phyloP scores from a whole-genome alignment of 176 grass and related monocot genomes.

The Urochloa ruziziensis region DNA sequence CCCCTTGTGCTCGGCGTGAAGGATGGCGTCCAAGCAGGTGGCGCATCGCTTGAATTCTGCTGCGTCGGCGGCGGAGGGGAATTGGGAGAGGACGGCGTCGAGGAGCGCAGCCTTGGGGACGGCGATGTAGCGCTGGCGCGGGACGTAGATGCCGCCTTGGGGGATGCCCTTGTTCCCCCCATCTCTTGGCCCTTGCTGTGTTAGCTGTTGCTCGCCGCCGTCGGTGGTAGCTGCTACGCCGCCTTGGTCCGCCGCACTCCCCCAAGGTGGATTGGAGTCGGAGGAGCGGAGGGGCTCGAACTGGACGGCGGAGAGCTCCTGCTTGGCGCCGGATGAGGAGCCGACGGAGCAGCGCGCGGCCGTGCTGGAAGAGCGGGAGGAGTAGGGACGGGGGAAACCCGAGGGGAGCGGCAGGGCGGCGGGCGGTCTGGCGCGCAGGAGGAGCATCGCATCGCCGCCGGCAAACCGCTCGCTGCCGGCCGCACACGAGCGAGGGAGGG shows the following conservation, averaged over 20 bases:
- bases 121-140: conserved; percentile 82
- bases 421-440: neutral
- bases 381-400: neutral
- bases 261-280: neutral
- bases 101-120: conserved; percentile 71
- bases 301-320: conserved; percentile 10
- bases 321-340: neutral
- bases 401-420: conserved; percentile 1
- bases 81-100: conserved; percentile 53
- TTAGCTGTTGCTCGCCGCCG: neutral
- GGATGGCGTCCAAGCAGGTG: conserved; percentile 72
- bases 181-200: neutral
- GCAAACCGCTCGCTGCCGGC: too few relatives aligned
- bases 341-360: conserved; percentile 17
- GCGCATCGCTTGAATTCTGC: conserved; percentile 62
- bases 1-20: conserved; percentile 92
- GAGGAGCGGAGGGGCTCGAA: conserved; percentile 28
- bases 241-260: too few relatives aligned
- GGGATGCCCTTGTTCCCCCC: conserved; percentile 31
- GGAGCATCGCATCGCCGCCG: conserved; percentile 25
- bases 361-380: neutral
- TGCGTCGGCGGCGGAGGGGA: conserved; percentile 26
- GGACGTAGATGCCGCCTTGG: conserved; percentile 84
- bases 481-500: too few relatives aligned
- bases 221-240: neutral